Evolutionary conservation across 352 stramenopile species (phyloP), one percentile per base, ranked within the genome.

Genomic region (Phytophthora brassicae): DNA sequence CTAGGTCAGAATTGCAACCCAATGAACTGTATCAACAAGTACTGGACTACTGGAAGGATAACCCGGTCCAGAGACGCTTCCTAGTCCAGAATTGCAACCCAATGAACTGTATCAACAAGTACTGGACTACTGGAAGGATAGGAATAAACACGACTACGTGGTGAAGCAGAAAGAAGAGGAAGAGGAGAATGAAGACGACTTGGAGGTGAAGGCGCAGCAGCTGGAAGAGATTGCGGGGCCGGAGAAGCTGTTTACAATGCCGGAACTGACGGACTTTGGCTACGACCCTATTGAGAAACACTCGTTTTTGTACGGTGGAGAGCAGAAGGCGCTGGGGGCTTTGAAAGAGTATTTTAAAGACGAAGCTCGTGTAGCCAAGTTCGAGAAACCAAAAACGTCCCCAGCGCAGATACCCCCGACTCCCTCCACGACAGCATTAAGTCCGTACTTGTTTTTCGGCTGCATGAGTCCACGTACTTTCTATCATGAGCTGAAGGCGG

Each of bases 311-410:
- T 87, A 84, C 61, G 79, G 82, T 29, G 81, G 83, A 39, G 81
- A 89, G 54, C 57, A 79, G 57, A 83, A 86, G 48, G 81, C 79
- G 2, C 63, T 90, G 20, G 77, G 70, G 1, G 86, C 88, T 42
- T 54, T 94, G 38, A 54, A 70, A 28, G 70, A 84, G 45, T 91
- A 89, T 36, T 88, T 79, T 66, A 77, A 72, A 50, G 83, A 91
- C 42, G 71, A 86, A 74, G 81, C 71, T 12, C 96, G 87, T 56
- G 88, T 97, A 16, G 83, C 89, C 29, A 90, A 80, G 26, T 99
- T 99, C 66, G 94, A 98, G 69, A 99, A 99, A 66, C 97, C 97
- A 41, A 98, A 99, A 59, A 99, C 96, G 20, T 90, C 79, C 6
- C 96, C 94, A 0, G 96, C 88, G 24, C 85, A 96, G 53, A 90